A percentile compares a stretch with the other conserved stretches of the same genome.
Evolutionary conservation across 345 rosid species (phyloP).

Genomic region (Lenwebbia sp.): DNA sequence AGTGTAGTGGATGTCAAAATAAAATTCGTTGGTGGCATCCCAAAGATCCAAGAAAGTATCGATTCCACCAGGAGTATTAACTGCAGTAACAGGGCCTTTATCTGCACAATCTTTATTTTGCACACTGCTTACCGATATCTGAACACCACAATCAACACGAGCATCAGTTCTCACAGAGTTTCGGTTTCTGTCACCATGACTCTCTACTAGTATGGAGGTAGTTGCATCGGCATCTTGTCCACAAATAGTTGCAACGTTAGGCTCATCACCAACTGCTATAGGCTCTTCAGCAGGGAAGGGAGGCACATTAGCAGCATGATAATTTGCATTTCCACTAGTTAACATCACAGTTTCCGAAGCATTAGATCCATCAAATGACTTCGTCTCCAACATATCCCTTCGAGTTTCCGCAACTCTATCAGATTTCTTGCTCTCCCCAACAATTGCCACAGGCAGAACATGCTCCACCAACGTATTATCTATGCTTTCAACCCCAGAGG

Average conservation of each 20-base stretch:
- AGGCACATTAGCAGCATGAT: conserved; percentile 12
- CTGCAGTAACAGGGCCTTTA: conserved; percentile 70
- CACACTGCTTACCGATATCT: neutral
- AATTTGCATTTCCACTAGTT: conserved; percentile 7
- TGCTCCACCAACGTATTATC: conserved; percentile 13
- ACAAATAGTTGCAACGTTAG: conserved; percentile 7
- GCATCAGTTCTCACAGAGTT: conserved; percentile 1
- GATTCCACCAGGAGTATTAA: conserved; percentile 57
- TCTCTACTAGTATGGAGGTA: conserved; percentile 5
- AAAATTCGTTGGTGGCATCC: conserved; percentile 57
- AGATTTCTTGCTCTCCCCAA: conserved; percentile 19
- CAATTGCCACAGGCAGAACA: conserved; percentile 11
- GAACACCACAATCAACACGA: neutral
- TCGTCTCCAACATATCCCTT: conserved; percentile 19
- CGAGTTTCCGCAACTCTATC: conserved; percentile 18
- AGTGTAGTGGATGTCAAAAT: conserved; percentile 77
- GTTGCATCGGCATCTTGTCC: conserved; percentile 4
- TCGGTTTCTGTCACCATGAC: conserved; percentile 8
- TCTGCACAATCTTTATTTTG: conserved; percentile 11
- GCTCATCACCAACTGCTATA: conserved; percentile 11
- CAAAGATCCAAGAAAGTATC: conserved; percentile 84
- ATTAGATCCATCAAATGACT: conserved; percentile 20
- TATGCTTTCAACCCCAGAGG: conserved; percentile 16
- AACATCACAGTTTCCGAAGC: conserved; percentile 24
- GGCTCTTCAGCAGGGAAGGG: conserved; percentile 13